These are phyloP conservation scores for Penicillium fimorum DNA, from an alignment of 495 filamentous ascomycete genomes.

Conservation along the genomic window DNA sequence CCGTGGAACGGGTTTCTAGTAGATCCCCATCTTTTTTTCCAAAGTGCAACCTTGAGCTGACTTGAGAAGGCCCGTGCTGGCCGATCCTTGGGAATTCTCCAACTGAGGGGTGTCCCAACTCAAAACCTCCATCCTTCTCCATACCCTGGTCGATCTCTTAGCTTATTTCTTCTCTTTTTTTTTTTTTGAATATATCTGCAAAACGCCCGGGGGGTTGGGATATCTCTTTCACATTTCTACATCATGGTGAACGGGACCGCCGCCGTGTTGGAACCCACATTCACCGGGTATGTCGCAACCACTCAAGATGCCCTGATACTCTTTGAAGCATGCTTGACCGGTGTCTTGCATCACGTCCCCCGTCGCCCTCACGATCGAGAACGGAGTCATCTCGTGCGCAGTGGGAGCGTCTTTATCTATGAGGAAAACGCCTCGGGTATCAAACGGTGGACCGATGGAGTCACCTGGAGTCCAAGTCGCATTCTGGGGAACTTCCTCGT, in stretches of 20 bases:
- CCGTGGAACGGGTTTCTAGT: conserved; percentile 34
- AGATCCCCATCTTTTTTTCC: conserved; percentile 28
- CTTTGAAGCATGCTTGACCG: conserved; percentile 71
- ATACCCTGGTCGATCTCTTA: conserved; percentile 37
- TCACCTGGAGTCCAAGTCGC: conserved; percentile 86
- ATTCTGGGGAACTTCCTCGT: conserved; percentile 86
- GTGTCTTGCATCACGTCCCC: conserved; percentile 66
- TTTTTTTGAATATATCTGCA: conserved; percentile 7
- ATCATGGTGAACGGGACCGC: conserved; percentile 48
- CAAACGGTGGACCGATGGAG: conserved; percentile 91
- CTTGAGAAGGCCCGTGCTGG: conserved; percentile 38
- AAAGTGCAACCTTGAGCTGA: conserved; percentile 32
- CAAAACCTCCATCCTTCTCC: conserved; percentile 35
- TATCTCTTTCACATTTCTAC: conserved; percentile 11
- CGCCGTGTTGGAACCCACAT: conserved; percentile 56
- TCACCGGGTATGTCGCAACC: conserved; percentile 63
- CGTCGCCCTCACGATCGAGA: conserved; percentile 86
- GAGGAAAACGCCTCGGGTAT: conserved; percentile 85
- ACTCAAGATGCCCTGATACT: conserved; percentile 74
- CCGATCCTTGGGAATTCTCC: conserved; percentile 38
- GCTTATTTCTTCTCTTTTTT: conserved; percentile 27
- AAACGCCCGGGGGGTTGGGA: conserved; percentile 5
- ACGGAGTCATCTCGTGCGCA: conserved; percentile 67
- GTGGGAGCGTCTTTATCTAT: conserved; percentile 86
- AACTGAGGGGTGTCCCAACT: conserved; percentile 35